Evolutionary conservation across 805 yeast genomes (phyloP).

Genomic region (Lachancea nothofagi): DNA sequence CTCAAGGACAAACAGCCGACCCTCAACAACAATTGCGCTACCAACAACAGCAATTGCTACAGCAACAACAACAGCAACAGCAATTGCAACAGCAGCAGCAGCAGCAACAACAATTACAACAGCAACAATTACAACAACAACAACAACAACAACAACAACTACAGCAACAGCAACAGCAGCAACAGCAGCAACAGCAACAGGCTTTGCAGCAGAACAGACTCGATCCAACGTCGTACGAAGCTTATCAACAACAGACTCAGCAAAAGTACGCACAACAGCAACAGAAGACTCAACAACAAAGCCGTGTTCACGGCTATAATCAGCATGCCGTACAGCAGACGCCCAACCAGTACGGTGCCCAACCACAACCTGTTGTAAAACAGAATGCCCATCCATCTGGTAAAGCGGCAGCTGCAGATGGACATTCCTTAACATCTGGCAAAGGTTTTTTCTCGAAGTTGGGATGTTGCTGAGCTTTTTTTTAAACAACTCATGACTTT

Average conservation of each 20-base stretch:
- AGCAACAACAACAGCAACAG: conserved; percentile 19
- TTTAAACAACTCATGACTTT: no score
- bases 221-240: conserved; percentile 40
- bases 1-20: conserved; percentile 23
- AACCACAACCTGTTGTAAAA: conserved; percentile 12
- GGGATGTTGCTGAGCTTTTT: conserved; percentile 34
- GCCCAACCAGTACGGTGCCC: conserved; percentile 11
- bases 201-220: conserved; percentile 26
- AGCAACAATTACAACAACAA: conserved; percentile 26
- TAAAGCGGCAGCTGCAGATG: conserved; percentile 9
- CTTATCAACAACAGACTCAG: conserved; percentile 35
- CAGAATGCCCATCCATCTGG: conserved; percentile 12
- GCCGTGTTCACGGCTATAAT: conserved; percentile 8
- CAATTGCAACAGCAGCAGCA: conserved; percentile 20
- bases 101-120: conserved; percentile 24
- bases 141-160: conserved; percentile 16
- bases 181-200: conserved; percentile 13
- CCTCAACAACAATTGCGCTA: conserved; percentile 22
- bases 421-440: conserved; percentile 18
- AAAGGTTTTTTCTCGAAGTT: conserved; percentile 33
- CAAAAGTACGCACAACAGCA: conserved; percentile 33
- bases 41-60: conserved; percentile 19
- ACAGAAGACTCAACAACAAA: conserved; percentile 19
- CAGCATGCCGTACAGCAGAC: conserved; percentile 14
- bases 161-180: conserved; percentile 11